Conservation (phyloP, 306 rosid species). For the Vigna nakashimae region DNA sequence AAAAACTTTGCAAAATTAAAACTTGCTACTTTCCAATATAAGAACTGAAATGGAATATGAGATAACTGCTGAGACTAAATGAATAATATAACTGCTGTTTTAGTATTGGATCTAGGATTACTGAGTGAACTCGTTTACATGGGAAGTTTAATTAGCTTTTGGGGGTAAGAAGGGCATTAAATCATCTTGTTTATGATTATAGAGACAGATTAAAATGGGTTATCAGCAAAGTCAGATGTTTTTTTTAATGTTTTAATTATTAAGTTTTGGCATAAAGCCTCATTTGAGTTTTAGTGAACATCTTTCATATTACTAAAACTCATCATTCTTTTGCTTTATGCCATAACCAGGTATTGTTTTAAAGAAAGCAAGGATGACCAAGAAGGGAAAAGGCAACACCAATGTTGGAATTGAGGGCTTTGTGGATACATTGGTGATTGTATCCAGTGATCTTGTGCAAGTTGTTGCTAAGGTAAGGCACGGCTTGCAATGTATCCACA, state of each 20-base stretch:
- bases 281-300: slow-evolving; percentile 21
- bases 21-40: not conserved
- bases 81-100: not conserved
- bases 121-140: slow-evolving; percentile 12
- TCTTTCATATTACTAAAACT: not conserved
- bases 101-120: slow-evolving; percentile 35
- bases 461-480: slow-evolving; percentile 76
- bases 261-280: not conserved
- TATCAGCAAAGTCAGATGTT: not conserved
- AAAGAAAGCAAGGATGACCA: slow-evolving; percentile 83
- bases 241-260: slow-evolving; percentile 1
- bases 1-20: not conserved
- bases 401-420: slow-evolving; percentile 60
- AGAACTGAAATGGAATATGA: not conserved
- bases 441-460: slow-evolving; percentile 78
- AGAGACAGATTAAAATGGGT: slow-evolving; percentile 17
- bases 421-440: slow-evolving; percentile 74
- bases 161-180: not conserved
- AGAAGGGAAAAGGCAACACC: slow-evolving; percentile 60
- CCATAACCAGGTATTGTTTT: slow-evolving; percentile 70
- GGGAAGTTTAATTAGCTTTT: not conserved
- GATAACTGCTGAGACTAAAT: not conserved
- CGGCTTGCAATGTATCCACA: slow-evolving; percentile 13
- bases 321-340: slow-evolving; percentile 34
- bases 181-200: not conserved